Evolutionary conservation across 2,329 filamentous ascomycete species (phyloP), one percentile per base, ranked within the genome.

Genomic region (Monilinia polystroma): DNA sequence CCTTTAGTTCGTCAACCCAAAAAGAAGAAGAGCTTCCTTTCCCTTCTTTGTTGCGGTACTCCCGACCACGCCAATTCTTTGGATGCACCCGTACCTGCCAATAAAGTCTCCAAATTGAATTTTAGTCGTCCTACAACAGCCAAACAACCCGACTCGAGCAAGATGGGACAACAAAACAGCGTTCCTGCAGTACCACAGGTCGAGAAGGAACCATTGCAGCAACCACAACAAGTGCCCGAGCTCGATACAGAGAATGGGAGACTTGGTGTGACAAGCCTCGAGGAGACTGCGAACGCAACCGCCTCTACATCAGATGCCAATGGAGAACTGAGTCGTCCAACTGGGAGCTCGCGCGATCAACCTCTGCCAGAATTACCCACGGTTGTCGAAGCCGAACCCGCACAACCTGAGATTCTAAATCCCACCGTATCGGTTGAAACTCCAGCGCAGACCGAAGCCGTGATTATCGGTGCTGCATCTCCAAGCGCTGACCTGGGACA

Each of bases 21-120:
- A 43, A 80, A 77, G 69, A 82, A 81, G 72, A 80, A 80, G 70
- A 74, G 77, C 10, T 74, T 80, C 47, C 77, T 83, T 35, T 79
- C 81, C 12, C 81, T 83, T 67, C 71, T 84, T 64, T 84, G 82
- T 73, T 84, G 82, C 70, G 79, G 81, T 41, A 78, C 79, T 4
- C 78, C 80, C 23, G 76, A 79, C 68, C 70, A 75, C 70, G 73
- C 71, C 59, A 76, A 75, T 68, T 74, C 75, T n/a, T 73, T 78
- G n/a, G 81, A 82, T 64, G 72, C 76, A 66, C 73, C 77, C 47
- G 72, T 80, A 43, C 81, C 81, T 51, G 76, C 81, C 41, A 83
- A 82, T 73, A 80, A 78, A 72, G 76, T 81, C 8, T 73, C 77
- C 20, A 79, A 79, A 69, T 75, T 78, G 63, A 76, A 76, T 64